Base-by-base conservation (phyloP, 2,329 filamentous ascomycete species). In the Scedosporium aurantiacum region DNA sequence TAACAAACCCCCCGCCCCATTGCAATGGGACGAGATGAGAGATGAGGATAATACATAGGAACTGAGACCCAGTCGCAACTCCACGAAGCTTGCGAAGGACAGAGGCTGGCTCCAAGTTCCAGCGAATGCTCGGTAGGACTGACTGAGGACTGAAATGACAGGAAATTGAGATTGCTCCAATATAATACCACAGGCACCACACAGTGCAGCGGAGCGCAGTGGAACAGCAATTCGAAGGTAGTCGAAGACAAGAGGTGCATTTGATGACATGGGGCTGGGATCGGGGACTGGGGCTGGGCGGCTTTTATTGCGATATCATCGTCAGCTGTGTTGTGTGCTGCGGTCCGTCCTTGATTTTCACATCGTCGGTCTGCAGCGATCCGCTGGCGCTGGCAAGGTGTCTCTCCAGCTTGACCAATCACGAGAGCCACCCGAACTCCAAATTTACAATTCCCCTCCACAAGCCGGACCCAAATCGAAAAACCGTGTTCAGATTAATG, bases 341-440 rank as follows among this genome's bases (percentile, higher is more conserved):
- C 56, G 28, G 56, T 58, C 56, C 21, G 56, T 58, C 56, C 56
- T 58, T 58, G 56, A 43, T 58, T 55, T 58, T 58, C 40, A 57
- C 25, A 21, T 58, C 56, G 28, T 25, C 56, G 56, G 56, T 37
- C 40, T 58, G 32, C 56, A 57, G 23, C 32, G 32, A 58, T 16
- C 56, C 56, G 56, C 56, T 32, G 27, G 25, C 28, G 56, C 56
- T 32, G 27, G 54, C 16, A 32, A 37, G 12, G 32, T 58, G 12
- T 25, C 16, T 43, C n/a, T 41, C n/a, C 18, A 58, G 28, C 21
- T 7, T 27, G 21, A 18, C 56, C 56, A 58, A 58, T 58, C 56
- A 58, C 21, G 23, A 54, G 12, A 16, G 21, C 21, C 10, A 25
- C 7, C 50, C 50, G 23, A 23, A 54, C 50, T 27, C 50, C 18